A percentile compares a stretch with the other conserved stretches of the same genome.
Conservation (phyloP, 371 early-diverging fungal genomes). For the Mortierella sp. region DNA sequence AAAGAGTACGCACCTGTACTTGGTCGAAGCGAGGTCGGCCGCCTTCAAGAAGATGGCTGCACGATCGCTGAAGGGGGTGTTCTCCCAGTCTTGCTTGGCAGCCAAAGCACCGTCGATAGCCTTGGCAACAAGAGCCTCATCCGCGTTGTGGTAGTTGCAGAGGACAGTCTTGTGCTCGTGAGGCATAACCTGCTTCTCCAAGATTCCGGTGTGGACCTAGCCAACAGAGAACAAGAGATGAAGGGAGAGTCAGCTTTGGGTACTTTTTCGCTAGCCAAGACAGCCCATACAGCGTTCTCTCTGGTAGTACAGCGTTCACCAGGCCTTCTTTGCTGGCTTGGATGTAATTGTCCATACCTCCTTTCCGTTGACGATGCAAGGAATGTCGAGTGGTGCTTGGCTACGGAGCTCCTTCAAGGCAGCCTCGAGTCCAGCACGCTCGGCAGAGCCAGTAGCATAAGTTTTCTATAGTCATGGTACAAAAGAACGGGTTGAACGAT, state of each 20-base stretch:
- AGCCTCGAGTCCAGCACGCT: slow-evolving; percentile 78
- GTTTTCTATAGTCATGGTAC: slow-evolving; percentile 64
- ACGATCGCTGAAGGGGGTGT: slow-evolving; percentile 94
- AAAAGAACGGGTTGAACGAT: neutral
- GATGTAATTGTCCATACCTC: slow-evolving; percentile 59
- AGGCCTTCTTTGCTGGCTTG: too few relatives aligned
- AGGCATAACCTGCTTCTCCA: slow-evolving; percentile 82
- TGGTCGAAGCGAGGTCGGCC: slow-evolving; percentile 90
- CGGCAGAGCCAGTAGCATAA: slow-evolving; percentile 86
- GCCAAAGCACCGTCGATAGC: slow-evolving; percentile 93
- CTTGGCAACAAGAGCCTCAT: slow-evolving; percentile 73
- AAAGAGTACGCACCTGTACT: slow-evolving; percentile 79
- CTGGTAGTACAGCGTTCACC: neutral
- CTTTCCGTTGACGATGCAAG: slow-evolving; percentile 88
- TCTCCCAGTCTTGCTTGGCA: slow-evolving; percentile 91
- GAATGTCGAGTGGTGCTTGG: slow-evolving; percentile 81
- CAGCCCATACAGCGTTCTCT: neutral
- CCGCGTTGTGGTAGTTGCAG: slow-evolving; percentile 89
- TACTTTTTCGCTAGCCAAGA: too few relatives aligned
- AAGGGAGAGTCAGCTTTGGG: neutral
- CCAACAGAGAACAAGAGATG: too few relatives aligned
- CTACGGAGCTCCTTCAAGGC: slow-evolving; percentile 83
- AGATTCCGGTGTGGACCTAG: slow-evolving; percentile 72
- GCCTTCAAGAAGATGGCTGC: slow-evolving; percentile 98
- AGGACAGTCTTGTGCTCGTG: slow-evolving; percentile 86